Conservation (phyloP, 1,139 yeast species). For the Blastobotrys proliferans region DNA sequence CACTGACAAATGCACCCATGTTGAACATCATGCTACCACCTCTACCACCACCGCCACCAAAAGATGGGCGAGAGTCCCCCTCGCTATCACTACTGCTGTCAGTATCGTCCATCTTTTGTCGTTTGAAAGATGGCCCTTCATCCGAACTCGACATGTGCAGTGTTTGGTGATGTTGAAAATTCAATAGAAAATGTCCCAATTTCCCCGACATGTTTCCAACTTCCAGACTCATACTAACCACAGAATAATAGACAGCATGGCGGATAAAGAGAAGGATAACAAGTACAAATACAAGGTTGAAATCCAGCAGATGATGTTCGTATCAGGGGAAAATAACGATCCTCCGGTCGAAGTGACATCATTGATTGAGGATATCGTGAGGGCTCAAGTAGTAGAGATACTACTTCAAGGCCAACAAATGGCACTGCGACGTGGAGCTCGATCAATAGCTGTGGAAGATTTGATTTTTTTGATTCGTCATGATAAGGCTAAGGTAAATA, state of each 20-base stretch:
- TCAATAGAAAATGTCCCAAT: not conserved
- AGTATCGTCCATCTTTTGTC: conserved; percentile 3
- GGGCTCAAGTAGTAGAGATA: conserved; percentile 91
- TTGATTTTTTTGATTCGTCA: conserved; percentile 88
- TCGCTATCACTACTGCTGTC: conserved; percentile 2
- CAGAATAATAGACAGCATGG: conserved; percentile 1
- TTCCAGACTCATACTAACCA: not conserved
- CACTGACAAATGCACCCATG: conserved; percentile 9
- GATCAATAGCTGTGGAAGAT: conserved; percentile 87
- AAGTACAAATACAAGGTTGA: conserved; percentile 32
- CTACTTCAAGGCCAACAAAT: conserved; percentile 74
- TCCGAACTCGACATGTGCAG: not conserved
- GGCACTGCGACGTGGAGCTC: conserved; percentile 76
- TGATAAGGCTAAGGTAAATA: conserved; percentile 89
- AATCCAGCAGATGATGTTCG: conserved; percentile 83
- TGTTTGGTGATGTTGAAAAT: not conserved
- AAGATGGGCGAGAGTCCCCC: conserved; percentile 2
- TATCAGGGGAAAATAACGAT: conserved; percentile 89
- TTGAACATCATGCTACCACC: conserved; percentile 8
- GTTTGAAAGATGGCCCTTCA: conserved; percentile 1
- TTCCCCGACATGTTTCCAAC: not conserved
- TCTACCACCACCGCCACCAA: conserved; percentile 1
- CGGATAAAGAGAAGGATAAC: conserved; percentile 16
- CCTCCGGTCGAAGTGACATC: conserved; percentile 91
- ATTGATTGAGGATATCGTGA: conserved; percentile 87